These are phyloP conservation scores for Dendrobium catenatum DNA, from an alignment of 106 monocot species.

Conservation along the genomic window DNA sequence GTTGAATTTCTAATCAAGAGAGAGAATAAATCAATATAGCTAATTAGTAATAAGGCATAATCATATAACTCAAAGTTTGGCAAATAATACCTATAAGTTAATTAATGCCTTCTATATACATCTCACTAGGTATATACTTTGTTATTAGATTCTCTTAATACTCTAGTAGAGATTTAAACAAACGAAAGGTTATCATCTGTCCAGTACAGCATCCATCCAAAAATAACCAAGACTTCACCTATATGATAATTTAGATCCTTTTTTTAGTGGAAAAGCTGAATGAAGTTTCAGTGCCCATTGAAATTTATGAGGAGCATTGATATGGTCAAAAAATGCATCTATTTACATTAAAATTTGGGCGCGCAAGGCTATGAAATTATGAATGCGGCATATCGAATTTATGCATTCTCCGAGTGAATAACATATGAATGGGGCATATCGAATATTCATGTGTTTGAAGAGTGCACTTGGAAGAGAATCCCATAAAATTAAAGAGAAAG, in stretches of 20 bases:
- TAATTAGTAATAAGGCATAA: neutral
- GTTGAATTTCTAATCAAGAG: neutral
- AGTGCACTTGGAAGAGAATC: neutral
- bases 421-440: too few relatives aligned
- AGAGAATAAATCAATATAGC: neutral
- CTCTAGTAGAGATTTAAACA: neutral
- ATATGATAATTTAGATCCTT: too few relatives aligned
- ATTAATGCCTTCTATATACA: neutral
- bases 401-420: too few relatives aligned
- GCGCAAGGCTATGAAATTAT: too few relatives aligned
- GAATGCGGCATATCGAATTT: too few relatives aligned
- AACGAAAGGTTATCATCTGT: neutral
- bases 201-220: neutral
- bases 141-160: neutral
- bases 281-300: too few relatives aligned
- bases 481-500: neutral
- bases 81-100: neutral
- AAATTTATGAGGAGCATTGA: too few relatives aligned
- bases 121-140: neutral
- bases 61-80: neutral
- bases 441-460: too few relatives aligned
- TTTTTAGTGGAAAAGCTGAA: too few relatives aligned
- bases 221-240: too few relatives aligned
- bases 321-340: too few relatives aligned
- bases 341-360: too few relatives aligned